Percentiles rank a stretch among this genome's conserved stretches.
Evolutionary conservation across 768 basidiomycete genomes (phyloP).

Genomic region (Boletellus ananas): DNA sequence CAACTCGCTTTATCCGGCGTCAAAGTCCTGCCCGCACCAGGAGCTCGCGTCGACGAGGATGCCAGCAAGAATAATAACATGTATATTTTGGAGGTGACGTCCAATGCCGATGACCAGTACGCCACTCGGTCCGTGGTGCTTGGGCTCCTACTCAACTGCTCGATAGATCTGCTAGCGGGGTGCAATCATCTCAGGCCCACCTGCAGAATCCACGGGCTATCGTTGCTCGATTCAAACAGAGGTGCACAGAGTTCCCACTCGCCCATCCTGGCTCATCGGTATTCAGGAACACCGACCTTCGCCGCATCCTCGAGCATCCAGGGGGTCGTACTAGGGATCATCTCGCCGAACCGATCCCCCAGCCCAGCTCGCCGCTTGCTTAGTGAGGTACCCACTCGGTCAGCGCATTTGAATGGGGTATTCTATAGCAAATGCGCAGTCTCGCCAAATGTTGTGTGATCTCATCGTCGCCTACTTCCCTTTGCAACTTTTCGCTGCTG

Average conservation of each 20-base stretch:
- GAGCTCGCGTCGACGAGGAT: constrained; percentile 54
- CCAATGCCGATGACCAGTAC: constrained; percentile 45
- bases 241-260: constrained; percentile 35
- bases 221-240: constrained; percentile 64
- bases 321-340: constrained; percentile 11
- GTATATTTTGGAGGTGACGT: constrained; percentile 69
- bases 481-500: constrained; percentile 36
- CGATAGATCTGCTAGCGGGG: constrained; percentile 5
- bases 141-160: not conserved
- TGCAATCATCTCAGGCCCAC: constrained; percentile 29
- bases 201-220: constrained; percentile 44
- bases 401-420: not conserved
- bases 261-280: constrained; percentile 8
- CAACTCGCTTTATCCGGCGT: constrained; percentile 52
- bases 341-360: constrained; percentile 6
- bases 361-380: constrained; percentile 9
- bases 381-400: not conserved
- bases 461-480: constrained; percentile 33
- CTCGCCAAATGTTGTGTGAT: not conserved
- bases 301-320: constrained; percentile 55
- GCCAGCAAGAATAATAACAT: constrained; percentile 56
- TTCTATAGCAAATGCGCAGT: constrained; percentile 5
- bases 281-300: constrained; percentile 50
- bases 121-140: constrained; percentile 1
- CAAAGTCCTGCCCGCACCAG: constrained; percentile 70